Conservation (phyloP, 2,329 filamentous ascomycete species). For the Cladosporium sp. region DNA sequence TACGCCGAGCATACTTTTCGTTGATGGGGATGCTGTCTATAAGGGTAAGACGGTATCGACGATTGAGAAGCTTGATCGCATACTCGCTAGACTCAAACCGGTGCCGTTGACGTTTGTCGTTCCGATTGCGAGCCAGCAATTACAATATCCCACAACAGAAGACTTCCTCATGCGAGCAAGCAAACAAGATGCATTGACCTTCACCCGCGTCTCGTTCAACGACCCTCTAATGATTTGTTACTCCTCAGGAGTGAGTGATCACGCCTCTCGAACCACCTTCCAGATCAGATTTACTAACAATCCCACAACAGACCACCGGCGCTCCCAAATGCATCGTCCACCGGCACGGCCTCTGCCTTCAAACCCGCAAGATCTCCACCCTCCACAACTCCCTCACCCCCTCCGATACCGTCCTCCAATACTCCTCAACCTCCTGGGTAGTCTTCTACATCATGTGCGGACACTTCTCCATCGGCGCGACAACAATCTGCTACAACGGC, state of each 20-base stretch:
- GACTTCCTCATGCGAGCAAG: conserved; percentile 33
- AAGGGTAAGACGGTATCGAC: conserved; percentile 36
- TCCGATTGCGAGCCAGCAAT: conserved; percentile 22
- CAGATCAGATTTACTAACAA: background rate
- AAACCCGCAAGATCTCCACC: conserved; percentile 41
- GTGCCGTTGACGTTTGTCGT: conserved; percentile 27
- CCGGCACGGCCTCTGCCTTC: conserved; percentile 40
- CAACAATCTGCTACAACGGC: conserved; percentile 43
- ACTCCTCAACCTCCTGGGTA: conserved; percentile 45
- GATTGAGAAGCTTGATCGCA: conserved; percentile 29
- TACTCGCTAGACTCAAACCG: conserved; percentile 28
- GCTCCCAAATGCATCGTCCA: conserved; percentile 44
- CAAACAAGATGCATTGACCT: conserved; percentile 31
- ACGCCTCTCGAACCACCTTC: background rate
- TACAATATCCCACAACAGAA: conserved; percentile 24
- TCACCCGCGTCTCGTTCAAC: conserved; percentile 37
- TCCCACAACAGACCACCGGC: conserved; percentile 29
- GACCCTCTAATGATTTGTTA: conserved; percentile 44
- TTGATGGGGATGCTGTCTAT: conserved; percentile 38
- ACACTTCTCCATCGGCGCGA: conserved; percentile 39
- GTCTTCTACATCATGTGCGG: conserved; percentile 45
- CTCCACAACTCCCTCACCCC: conserved; percentile 42
- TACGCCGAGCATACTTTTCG: conserved; percentile 38
- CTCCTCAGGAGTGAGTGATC: conserved; percentile 39
- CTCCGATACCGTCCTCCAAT: conserved; percentile 42